Evolutionary conservation across 805 yeast genomes (phyloP), one percentile per base, ranked within the genome.

Genomic region (Groenewaldozyma tartarivorans): DNA sequence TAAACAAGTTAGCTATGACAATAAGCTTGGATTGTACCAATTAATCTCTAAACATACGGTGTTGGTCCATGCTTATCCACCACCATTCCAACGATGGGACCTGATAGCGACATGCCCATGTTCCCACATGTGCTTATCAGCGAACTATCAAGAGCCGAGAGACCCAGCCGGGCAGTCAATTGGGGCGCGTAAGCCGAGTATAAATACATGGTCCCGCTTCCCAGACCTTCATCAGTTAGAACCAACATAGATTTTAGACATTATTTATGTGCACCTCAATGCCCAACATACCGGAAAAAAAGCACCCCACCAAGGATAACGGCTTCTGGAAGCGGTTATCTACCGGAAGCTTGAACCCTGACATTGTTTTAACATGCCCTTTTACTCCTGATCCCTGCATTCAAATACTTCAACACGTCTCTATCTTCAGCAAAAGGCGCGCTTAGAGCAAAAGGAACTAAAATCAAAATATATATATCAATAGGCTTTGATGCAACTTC

Each of bases 111-210:
- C 50, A 66, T 65, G 0, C 88, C 86, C 30, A 81, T 60, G 26
- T 79, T 74, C 1, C 90, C 94, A 5, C 71, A 56, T 52, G 81
- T 70, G 2, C 86, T 88, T 2, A 82, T 69, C 21, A 68, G 54
- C 3, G 87, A 75, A 3, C 82, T 67, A 40, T 79, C 71, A 0
- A 83, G 68, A 2, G 83, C 85, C 1, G 74, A 55, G 49, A 83
- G 74, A 17, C 62, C 61, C 40, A 83, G 67, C 39, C 67, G 66
- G 21, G 58, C 58, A 1, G 87, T 83, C 41, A 81, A 66, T 55
- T 83, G 92, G 0, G 94, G 90, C 30, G 86, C 79, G 56, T 76
- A 83, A 1, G 85, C 83, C 5, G 84, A 77, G 60, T 77, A 83
- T 35, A 82, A 63, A 58, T 83, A 83, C 51, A 81, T 63, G 1